Percentiles rank a stretch among this genome's conserved stretches.
phyloP scores from a whole-genome alignment of 2,329 filamentous ascomycete genomes.

The Xylaria sp. region DNA sequence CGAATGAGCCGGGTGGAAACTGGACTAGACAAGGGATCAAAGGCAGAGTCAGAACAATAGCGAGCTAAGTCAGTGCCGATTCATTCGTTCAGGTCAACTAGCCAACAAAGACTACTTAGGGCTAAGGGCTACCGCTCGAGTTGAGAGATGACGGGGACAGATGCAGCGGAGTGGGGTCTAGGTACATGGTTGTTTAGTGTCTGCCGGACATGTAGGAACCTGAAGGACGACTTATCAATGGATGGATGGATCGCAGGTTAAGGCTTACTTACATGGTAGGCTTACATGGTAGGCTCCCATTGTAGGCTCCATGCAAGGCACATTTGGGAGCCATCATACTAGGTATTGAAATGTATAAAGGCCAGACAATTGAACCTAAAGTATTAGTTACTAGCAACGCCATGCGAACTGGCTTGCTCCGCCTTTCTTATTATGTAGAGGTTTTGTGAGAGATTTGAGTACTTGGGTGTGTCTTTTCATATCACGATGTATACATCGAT shows the following conservation, averaged over 20 bases:
- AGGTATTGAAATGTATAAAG: neutral
- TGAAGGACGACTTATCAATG: neutral
- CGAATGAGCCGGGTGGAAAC: constrained; percentile 15
- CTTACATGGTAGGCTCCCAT: neutral
- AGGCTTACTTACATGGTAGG: neutral
- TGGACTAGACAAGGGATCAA: neutral
- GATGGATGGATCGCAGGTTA: neutral
- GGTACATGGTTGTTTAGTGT: constrained; percentile 1
- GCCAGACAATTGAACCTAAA: neutral
- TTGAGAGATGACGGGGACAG: constrained; percentile 28
- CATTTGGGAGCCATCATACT: neutral
- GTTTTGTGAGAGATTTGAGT: neutral
- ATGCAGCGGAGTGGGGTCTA: constrained; percentile 28
- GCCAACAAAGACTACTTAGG: constrained; percentile 6
- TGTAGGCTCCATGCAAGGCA: constrained; percentile 5
- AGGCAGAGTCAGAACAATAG: constrained; percentile 4
- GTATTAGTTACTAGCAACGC: neutral
- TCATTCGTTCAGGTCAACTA: constrained; percentile 10
- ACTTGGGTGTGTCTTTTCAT: no score
- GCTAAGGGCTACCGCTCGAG: neutral
- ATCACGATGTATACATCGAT: no score
- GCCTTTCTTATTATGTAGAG: neutral
- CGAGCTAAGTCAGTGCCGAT: constrained; percentile 7
- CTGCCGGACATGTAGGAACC: neutral
- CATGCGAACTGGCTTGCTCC: neutral